phyloP scores from a whole-genome alignment of 2,329 filamentous ascomycete genomes.

The Colletotrichum tanaceti region DNA sequence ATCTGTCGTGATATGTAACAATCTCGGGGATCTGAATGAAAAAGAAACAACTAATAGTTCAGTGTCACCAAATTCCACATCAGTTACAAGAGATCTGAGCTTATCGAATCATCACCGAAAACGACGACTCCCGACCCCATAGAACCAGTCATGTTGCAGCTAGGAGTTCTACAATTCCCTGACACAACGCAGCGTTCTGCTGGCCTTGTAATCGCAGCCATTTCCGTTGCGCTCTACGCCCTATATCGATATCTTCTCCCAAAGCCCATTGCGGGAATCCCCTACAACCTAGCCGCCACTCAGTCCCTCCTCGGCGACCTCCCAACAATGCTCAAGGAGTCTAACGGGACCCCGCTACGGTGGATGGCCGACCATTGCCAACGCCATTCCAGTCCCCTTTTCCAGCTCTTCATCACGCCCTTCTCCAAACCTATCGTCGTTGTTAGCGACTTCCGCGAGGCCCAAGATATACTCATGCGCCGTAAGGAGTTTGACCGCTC shows the following conservation, averaged over 20 bases:
- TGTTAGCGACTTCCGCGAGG: slow-evolving; percentile 50
- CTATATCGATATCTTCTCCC: slow-evolving; percentile 46
- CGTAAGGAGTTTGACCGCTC: slow-evolving; percentile 57
- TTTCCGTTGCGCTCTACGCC: not conserved
- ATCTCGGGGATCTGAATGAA: not conserved
- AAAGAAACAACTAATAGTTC: too few species aligned
- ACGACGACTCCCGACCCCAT: not conserved
- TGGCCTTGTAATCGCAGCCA: not conserved
- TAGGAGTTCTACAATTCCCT: not conserved
- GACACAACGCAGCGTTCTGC: not conserved
- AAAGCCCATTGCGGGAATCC: slow-evolving; percentile 58
- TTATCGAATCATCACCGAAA: too few species aligned
- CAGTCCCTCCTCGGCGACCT: slow-evolving; percentile 55
- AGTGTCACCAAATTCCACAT: too few species aligned
- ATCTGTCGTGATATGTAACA: too few species aligned
- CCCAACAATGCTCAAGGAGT: slow-evolving; percentile 50
- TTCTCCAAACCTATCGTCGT: slow-evolving; percentile 56
- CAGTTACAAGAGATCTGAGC: too few species aligned
- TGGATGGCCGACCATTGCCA: not conserved
- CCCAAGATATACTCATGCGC: slow-evolving; percentile 57
- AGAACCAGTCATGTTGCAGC: not conserved
- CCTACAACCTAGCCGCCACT: slow-evolving; percentile 54
- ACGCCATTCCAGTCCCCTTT: slow-evolving; percentile 54
- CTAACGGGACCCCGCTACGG: slow-evolving; percentile 6
- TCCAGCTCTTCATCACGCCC: slow-evolving; percentile 60